These are phyloP conservation scores for Gilbertella persicaria DNA, from an alignment of 371 early-diverging fungal species.

Conservation along the genomic window DNA sequence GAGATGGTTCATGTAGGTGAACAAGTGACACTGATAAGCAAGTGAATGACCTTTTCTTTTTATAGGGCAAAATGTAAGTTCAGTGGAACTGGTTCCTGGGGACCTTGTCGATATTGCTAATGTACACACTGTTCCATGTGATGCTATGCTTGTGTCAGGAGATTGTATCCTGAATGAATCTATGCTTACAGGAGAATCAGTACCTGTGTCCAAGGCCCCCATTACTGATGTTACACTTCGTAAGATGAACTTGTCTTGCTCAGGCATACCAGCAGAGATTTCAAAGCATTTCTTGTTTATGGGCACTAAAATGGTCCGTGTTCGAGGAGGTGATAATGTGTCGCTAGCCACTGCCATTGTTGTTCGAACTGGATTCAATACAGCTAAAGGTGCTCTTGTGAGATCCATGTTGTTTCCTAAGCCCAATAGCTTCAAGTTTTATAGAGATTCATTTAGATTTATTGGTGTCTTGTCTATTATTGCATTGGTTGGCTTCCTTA, in stretches of 20 bases:
- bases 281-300: slow-evolving; percentile 84
- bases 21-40: background rate
- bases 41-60: background rate
- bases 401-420: slow-evolving; percentile 96
- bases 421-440: slow-evolving; percentile 93
- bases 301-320: slow-evolving; percentile 93
- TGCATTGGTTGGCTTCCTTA: slow-evolving; percentile 80
- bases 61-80: slow-evolving; percentile 60
- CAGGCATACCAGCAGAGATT: slow-evolving; percentile 72
- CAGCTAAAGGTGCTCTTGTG: slow-evolving; percentile 94
- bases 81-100: slow-evolving; percentile 94
- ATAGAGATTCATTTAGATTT: slow-evolving; percentile 94
- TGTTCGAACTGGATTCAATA: slow-evolving; percentile 95
- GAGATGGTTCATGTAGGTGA: slow-evolving; percentile 66
- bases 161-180: slow-evolving; percentile 98
- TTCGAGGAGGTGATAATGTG: slow-evolving; percentile 50
- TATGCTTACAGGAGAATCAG: slow-evolving; percentile 96
- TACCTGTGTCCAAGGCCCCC: slow-evolving; percentile 80
- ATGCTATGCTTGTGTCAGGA: slow-evolving; percentile 93
- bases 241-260: slow-evolving; percentile 70
- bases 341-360: slow-evolving; percentile 78
- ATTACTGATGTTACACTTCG: slow-evolving; percentile 69
- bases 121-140: slow-evolving; percentile 86
- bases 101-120: slow-evolving; percentile 89
- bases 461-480: slow-evolving; percentile 88